phyloP scores from a whole-genome alignment of 164 flowering plant species.

The Vitis vinifera region ASM3070453v1 NC_081807.1:13334501-13335000 shows the following conservation, averaged over 20 bases:
- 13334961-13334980: constrained; percentile 97
- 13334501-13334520: constrained; percentile 88
- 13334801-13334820: constrained; percentile 74
- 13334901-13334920: constrained; percentile 93
- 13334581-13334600: constrained; percentile 82
- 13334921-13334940: constrained; percentile 83
- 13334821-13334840: constrained; percentile 94
- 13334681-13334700: constrained; percentile 71
- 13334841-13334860: constrained; percentile 63
- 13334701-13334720: constrained; percentile 93
- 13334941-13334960: constrained; percentile 89
- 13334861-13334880: constrained; percentile 18
- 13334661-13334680: constrained; percentile 47
- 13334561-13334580: constrained; percentile 90
- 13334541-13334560: constrained; percentile 96
- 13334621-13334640: constrained; percentile 79
- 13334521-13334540: constrained; percentile 90
- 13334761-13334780: constrained; percentile 62
- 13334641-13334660: constrained; percentile 65
- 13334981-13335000: constrained; percentile 87
- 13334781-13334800: constrained; percentile 64
- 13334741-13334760: constrained; percentile 69
- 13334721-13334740: constrained; percentile 90
- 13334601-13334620: constrained; percentile 87
- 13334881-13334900: constrained; percentile 36